Conservation (phyloP, 2,329 filamentous ascomycete genomes). For the Dichotomopilus funicola region DNA sequence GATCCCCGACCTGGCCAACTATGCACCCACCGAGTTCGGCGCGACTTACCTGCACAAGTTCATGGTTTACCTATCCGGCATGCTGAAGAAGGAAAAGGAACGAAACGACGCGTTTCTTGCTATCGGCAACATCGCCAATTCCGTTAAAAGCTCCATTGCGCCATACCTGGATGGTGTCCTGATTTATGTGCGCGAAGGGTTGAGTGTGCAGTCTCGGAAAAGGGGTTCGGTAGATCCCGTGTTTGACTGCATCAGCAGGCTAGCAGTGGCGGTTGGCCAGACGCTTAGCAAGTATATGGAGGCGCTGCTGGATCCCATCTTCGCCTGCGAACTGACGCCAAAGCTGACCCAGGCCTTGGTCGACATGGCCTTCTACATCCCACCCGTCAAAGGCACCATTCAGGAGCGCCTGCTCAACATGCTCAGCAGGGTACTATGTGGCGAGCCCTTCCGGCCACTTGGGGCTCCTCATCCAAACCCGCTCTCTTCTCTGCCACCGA, state of each 20-base stretch:
- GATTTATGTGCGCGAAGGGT: conserved; percentile 84
- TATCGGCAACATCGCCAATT: conserved; percentile 93
- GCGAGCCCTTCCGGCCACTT: conserved; percentile 83
- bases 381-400: conserved; percentile 84
- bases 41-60: conserved; percentile 85
- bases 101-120: conserved; percentile 90
- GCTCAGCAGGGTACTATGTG: conserved; percentile 87
- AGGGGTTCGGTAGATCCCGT: conserved; percentile 67
- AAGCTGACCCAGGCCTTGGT: conserved; percentile 92
- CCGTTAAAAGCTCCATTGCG: conserved; percentile 89
- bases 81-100: conserved; percentile 92
- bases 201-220: conserved; percentile 69
- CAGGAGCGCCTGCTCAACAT: conserved; percentile 92
- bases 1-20: conserved; percentile 87
- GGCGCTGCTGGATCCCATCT: conserved; percentile 88
- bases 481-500: conserved; percentile 73
- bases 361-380: conserved; percentile 98
- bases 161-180: conserved; percentile 93
- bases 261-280: conserved; percentile 91
- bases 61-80: conserved; percentile 91
- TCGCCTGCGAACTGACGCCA: conserved; percentile 88
- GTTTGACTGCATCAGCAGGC: conserved; percentile 95
- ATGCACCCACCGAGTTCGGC: conserved; percentile 85
- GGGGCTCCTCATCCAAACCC: conserved; percentile 81
- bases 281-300: conserved; percentile 98